Evolutionary conservation across 352 stramenopile species (phyloP).

Genomic region (Globisporangium apiculatum): DNA sequence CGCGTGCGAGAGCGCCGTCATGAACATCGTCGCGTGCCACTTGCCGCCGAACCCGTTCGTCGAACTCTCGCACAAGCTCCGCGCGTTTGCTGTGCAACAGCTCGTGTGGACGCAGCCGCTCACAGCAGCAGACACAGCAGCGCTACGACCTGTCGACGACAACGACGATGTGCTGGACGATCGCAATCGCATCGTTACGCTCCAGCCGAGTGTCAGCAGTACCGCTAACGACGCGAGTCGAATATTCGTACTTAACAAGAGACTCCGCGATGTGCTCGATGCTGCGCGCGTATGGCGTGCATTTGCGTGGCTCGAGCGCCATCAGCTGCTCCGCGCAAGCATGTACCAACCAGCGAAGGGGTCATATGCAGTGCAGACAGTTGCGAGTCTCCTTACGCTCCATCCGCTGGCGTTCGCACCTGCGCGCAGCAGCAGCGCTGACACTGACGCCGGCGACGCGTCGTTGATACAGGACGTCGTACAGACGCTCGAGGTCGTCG

Average conservation of each 20-base stretch:
- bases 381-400: slow-evolving; percentile 20
- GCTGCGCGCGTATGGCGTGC: slow-evolving; percentile 4
- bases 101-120: slow-evolving; percentile 19
- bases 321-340: slow-evolving; percentile 13
- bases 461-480: neutral
- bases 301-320: slow-evolving; percentile 18
- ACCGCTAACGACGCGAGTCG: no score
- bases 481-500: slow-evolving; percentile 20
- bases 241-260: slow-evolving; percentile 10
- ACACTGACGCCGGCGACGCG: no score
- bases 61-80: slow-evolving; percentile 24
- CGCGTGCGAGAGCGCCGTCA: slow-evolving; percentile 42
- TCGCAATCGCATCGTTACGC: neutral
- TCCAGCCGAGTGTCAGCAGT: neutral
- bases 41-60: slow-evolving; percentile 49
- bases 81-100: slow-evolving; percentile 30
- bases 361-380: slow-evolving; percentile 28
- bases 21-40: slow-evolving; percentile 29
- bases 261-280: slow-evolving; percentile 15
- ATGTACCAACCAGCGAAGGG: slow-evolving; percentile 30
- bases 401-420: slow-evolving; percentile 15
- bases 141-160: no score
- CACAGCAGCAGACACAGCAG: no score
- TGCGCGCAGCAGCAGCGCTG: neutral
- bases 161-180: neutral